Conservation (phyloP, 2,329 filamentous ascomycete genomes). For the Stagonosporopsis cucurbitacearum region DNA sequence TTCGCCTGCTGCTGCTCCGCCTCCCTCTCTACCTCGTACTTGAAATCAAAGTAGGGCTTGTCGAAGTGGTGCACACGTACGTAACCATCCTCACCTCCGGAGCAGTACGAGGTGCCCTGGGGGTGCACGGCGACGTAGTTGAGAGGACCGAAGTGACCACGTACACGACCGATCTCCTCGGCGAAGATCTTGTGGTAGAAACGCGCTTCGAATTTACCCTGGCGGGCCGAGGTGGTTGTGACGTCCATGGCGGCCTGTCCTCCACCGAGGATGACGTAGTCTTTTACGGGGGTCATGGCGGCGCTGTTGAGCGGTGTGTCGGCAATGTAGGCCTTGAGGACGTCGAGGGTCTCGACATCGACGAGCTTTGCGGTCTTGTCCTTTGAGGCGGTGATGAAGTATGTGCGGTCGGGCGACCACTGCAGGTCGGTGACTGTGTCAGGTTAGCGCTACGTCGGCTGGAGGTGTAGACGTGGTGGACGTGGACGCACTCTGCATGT, state of each 20-base stretch:
- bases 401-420: conserved; percentile 91
- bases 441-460: conserved; percentile 63
- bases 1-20: conserved; percentile 40
- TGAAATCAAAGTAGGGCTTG: conserved; percentile 97
- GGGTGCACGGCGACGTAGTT: conserved; percentile 97
- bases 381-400: conserved; percentile 98
- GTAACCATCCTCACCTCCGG: conserved; percentile 97
- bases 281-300: conserved; percentile 91
- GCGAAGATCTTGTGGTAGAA: conserved; percentile 99
- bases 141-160: conserved; percentile 94
- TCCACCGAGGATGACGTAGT: conserved; percentile 97
- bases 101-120: conserved; percentile 89
- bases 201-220: conserved; percentile 98
- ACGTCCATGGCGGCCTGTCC: conserved; percentile 99
- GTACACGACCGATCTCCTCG: conserved; percentile 96
- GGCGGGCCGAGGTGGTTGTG: conserved; percentile 88
- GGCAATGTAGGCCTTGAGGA: conserved; percentile 89
- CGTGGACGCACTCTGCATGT: conserved; percentile 76
- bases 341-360: conserved; percentile 82
- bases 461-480: too few relatives aligned
- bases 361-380: conserved; percentile 97
- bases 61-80: conserved; percentile 98
- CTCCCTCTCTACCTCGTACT: conserved; percentile 97
- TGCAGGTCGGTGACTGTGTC: conserved; percentile 88
- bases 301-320: conserved; percentile 98